Evolutionary conservation across 305 asterid genomes (phyloP).

Genomic region (Solanum hybrid): DNA sequence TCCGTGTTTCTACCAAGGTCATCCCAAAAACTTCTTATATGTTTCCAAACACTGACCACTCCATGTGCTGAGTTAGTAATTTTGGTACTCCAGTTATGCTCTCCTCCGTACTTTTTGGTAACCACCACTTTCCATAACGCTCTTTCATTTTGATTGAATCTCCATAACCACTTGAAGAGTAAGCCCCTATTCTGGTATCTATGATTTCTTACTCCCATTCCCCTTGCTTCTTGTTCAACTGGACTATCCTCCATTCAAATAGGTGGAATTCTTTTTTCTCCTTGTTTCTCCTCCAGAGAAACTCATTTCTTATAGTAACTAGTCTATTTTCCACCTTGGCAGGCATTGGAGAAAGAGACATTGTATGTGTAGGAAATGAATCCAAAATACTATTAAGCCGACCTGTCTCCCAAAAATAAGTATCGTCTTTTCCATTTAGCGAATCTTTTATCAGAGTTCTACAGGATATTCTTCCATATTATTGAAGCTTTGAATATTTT

Average conservation of each 20-base stretch:
- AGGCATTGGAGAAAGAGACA: background rate
- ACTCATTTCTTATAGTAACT: background rate
- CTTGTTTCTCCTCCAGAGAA: background rate
- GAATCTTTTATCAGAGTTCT: background rate
- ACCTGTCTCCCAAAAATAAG: background rate
- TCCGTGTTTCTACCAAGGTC: background rate
- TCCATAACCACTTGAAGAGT: background rate
- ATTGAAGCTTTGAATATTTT: background rate
- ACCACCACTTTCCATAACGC: background rate
- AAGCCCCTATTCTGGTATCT: background rate
- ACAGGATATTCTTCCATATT: background rate
- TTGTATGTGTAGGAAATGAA: background rate
- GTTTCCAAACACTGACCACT: background rate
- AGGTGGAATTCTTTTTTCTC: background rate
- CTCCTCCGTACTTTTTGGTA: background rate
- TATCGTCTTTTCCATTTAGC: background rate
- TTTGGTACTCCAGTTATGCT: background rate
- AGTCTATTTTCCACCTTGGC: background rate
- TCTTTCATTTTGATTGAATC: background rate
- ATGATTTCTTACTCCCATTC: background rate
- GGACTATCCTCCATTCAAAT: background rate
- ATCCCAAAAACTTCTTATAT: background rate
- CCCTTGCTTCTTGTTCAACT: background rate
- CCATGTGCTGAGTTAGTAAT: background rate
- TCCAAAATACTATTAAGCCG: background rate